phyloP scores from a whole-genome alignment of 805 yeast species.

The Cyberlindnera saturnus region DNA sequence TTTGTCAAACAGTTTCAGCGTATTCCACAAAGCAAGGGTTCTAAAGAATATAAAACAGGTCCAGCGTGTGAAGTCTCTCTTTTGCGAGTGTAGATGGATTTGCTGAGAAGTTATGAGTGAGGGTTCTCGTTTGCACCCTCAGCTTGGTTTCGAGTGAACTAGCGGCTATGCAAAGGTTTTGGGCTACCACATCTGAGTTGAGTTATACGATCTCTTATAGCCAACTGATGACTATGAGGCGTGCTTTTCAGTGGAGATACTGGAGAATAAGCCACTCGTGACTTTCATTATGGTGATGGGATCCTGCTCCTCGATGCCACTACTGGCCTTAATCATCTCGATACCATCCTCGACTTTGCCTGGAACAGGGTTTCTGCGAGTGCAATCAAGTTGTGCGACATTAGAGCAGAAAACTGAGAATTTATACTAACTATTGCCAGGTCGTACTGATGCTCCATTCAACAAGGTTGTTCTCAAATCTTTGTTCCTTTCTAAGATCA shows the following conservation, averaged over 20 bases:
- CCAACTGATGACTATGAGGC: too few relatives aligned
- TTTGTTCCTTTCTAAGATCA: constrained; percentile 94
- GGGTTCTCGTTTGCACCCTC: background rate
- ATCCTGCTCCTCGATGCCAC: constrained; percentile 6
- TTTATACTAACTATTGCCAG: constrained; percentile 40
- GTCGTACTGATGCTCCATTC: constrained; percentile 99
- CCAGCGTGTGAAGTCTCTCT: background rate
- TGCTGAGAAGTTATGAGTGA: constrained; percentile 7
- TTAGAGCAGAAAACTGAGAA: constrained; percentile 43
- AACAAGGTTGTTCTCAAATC: constrained; percentile 94
- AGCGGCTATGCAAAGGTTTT: background rate
- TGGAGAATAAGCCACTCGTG: constrained; percentile 10
- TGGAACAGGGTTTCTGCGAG: constrained; percentile 31
- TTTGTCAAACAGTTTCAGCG: too few relatives aligned
- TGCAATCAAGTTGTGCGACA: constrained; percentile 31
- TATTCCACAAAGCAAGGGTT: background rate
- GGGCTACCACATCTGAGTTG: background rate
- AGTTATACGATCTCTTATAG: background rate
- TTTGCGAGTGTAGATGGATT: background rate
- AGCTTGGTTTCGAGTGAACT: background rate
- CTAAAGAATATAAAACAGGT: background rate
- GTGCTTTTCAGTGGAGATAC: constrained; percentile 20
- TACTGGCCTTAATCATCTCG: background rate
- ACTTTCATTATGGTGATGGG: background rate
- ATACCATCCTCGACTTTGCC: background rate